Conservation (phyloP, 1,139 yeast species). For the Geotrichum klebahnii region DNA sequence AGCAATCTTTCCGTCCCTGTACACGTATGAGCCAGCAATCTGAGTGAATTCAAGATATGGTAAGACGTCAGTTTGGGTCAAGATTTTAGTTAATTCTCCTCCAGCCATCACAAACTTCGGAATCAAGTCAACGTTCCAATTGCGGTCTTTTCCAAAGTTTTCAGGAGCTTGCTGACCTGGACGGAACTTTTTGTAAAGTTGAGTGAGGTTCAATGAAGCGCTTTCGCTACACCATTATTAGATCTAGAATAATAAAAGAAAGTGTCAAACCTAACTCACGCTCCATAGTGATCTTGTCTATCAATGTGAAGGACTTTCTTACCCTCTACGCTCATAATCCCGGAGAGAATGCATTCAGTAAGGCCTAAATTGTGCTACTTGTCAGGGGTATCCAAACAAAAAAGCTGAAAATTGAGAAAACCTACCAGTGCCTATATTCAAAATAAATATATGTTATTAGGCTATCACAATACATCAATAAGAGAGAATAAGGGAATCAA, state of each 20-base stretch:
- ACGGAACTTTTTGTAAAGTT: conserved; percentile 45
- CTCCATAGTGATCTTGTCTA: conserved; percentile 95
- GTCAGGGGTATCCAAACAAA: too few relatives aligned
- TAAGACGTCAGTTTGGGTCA: conserved; percentile 93
- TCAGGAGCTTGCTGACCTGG: conserved; percentile 57
- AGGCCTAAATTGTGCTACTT: conserved; percentile 53
- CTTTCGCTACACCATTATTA: too few relatives aligned
- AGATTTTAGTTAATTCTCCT: conserved; percentile 92
- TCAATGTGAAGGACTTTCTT: conserved; percentile 95
- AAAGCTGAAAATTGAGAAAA: neutral
- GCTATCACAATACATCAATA: too few relatives aligned
- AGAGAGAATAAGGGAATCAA: too few relatives aligned
- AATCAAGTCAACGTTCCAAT: conserved; percentile 95
- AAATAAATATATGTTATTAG: too few relatives aligned
- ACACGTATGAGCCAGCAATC: conserved; percentile 90
- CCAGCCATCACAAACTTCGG: conserved; percentile 97
- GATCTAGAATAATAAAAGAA: neutral
- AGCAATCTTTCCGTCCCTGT: conserved; percentile 84
- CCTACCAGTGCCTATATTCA: conserved; percentile 30
- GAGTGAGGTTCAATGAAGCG: conserved; percentile 59
- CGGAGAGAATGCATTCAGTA: conserved; percentile 94
- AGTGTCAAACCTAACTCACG: conserved; percentile 27
- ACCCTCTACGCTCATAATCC: conserved; percentile 90
- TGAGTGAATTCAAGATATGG: conserved; percentile 94
- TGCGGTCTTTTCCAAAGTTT: conserved; percentile 82